Percentiles rank a stretch among this genome's conserved stretches.
phyloP scores from a whole-genome alignment of 768 basidiomycete genomes.

The Hemileccinum rubropunctum region DNA sequence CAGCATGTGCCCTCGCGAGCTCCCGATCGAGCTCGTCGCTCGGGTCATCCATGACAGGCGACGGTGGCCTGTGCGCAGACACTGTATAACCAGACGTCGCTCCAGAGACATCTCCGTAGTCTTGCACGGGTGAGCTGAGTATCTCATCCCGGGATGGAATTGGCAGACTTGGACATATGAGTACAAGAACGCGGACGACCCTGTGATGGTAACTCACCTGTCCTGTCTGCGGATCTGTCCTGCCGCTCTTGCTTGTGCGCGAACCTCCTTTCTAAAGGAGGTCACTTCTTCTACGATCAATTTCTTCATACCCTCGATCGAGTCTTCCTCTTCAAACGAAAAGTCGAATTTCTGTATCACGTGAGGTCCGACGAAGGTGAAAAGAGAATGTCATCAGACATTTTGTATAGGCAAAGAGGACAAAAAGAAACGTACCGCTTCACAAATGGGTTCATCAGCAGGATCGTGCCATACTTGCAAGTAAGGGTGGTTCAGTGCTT shows the following conservation, averaged over 20 bases:
- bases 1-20: constrained; percentile 69
- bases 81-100: constrained; percentile 69
- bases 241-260: constrained; percentile 72
- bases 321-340: constrained; percentile 93
- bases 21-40: constrained; percentile 84
- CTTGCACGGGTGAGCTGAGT: constrained; percentile 69
- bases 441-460: constrained; percentile 87
- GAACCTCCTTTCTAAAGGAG: constrained; percentile 84
- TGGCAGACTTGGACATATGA: constrained; percentile 52
- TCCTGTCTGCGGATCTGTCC: constrained; percentile 77
- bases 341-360: constrained; percentile 84
- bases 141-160: constrained; percentile 83
- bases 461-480: constrained; percentile 98
- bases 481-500: constrained; percentile 94
- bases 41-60: constrained; percentile 80
- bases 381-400: not conserved
- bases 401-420: not conserved
- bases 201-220: constrained; percentile 43
- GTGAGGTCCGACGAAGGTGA: too few relatives aligned
- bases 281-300: constrained; percentile 93
- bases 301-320: constrained; percentile 95
- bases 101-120: constrained; percentile 55
- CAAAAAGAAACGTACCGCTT: constrained; percentile 49
- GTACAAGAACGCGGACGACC: not conserved
- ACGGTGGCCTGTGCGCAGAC: constrained; percentile 45